Percentiles rank a stretch among this genome's conserved stretches.
Evolutionary conservation across 306 rosid genomes (phyloP).

Genomic region (Hylodesmum podocarpum): DNA sequence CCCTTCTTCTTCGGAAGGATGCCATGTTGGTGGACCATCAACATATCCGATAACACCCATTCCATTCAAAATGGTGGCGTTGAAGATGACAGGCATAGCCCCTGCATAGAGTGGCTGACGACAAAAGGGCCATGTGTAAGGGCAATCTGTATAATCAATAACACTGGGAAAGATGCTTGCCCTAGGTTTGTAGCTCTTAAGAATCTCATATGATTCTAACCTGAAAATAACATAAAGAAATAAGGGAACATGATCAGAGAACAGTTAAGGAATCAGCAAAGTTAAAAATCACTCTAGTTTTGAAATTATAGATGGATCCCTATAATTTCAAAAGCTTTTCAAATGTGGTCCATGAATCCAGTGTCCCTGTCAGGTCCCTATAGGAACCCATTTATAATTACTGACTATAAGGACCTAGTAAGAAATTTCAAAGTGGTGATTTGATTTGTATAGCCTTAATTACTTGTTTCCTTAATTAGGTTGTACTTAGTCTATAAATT

Average conservation of each 20-base stretch:
- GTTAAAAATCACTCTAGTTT: not conserved
- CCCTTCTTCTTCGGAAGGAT: conserved; percentile 85
- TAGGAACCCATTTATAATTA: not conserved
- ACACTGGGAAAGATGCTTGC: conserved; percentile 89
- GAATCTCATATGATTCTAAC: conserved; percentile 92
- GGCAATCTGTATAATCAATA: conserved; percentile 92
- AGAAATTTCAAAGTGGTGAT: not conserved
- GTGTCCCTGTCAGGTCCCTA: not conserved
- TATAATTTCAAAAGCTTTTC: not conserved
- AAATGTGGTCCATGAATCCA: not conserved
- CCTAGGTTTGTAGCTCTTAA: conserved; percentile 81
- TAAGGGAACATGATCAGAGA: conserved; percentile 22
- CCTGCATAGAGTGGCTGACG: conserved; percentile 97
- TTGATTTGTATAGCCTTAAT: too few relatives aligned
- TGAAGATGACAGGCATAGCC: conserved; percentile 97
- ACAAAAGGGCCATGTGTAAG: conserved; percentile 97
- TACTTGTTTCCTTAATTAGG: too few relatives aligned
- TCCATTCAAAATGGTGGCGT: conserved; percentile 93
- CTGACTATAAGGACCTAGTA: not conserved
- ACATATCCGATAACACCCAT: conserved; percentile 93
- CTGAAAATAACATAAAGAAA: conserved; percentile 48
- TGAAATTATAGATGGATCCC: not conserved
- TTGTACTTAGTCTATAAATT: too few relatives aligned
- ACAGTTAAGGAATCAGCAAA: not conserved
- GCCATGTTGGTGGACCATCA: conserved; percentile 85